Percentiles rank a stretch among this genome's conserved stretches.
These are phyloP conservation scores for Blepharisma stoltei DNA, from an alignment of 73 alveolate species.

Conservation along the genomic window DNA sequence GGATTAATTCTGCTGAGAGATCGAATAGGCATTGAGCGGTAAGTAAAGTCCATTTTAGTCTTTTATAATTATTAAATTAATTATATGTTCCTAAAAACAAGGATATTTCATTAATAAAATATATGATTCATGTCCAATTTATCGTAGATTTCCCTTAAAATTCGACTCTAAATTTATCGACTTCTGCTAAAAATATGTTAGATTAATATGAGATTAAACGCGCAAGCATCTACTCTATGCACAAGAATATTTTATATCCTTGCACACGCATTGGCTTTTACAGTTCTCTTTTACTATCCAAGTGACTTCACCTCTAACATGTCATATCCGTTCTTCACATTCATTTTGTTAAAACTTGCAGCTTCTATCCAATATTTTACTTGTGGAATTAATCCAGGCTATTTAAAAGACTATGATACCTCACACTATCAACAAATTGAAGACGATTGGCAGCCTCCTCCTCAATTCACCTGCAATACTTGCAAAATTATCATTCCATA, in stretches of 20 bases:
- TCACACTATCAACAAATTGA: background rate
- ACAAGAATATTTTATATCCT: background rate
- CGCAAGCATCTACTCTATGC: background rate
- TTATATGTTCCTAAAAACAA: too few relatives aligned
- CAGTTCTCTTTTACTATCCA: background rate
- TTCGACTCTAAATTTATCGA: too few relatives aligned
- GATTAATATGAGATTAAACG: background rate
- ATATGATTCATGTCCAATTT: too few relatives aligned
- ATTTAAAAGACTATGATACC: background rate
- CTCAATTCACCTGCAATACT: constrained; percentile 29
- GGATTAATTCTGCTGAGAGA: too few relatives aligned
- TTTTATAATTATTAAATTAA: too few relatives aligned
- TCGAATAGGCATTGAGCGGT: too few relatives aligned
- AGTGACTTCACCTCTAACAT: background rate
- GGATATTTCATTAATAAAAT: too few relatives aligned
- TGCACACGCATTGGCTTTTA: background rate
- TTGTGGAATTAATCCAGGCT: background rate
- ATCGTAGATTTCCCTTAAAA: too few relatives aligned
- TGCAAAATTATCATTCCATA: constrained; percentile 42
- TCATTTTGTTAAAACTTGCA: background rate
- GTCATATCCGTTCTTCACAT: background rate
- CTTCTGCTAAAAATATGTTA: too few relatives aligned
- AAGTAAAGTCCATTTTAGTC: too few relatives aligned
- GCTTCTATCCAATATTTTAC: constrained; percentile 1
- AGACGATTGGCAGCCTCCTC: constrained; percentile 12